Evolutionary conservation across 1,284 basidiomycete species (phyloP).

Genomic region (Puccinia horiana): DNA sequence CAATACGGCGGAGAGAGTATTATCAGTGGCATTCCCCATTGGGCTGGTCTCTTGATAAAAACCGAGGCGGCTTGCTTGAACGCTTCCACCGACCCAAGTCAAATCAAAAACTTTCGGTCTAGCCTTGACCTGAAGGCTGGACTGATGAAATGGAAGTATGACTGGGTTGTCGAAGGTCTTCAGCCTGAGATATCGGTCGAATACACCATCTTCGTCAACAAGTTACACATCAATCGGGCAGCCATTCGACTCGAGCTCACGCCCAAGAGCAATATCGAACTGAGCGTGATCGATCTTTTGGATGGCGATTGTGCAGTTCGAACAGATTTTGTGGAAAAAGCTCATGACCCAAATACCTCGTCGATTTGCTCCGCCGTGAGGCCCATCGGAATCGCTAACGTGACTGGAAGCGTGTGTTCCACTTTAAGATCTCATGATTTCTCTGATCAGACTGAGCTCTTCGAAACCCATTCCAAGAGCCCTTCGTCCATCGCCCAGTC

Average conservation of each 20-base stretch:
- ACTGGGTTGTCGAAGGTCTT: conserved; percentile 50
- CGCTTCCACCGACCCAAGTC: conserved; percentile 40
- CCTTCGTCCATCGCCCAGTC: conserved; percentile 40
- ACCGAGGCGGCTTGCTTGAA: conserved; percentile 52
- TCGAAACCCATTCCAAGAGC: conserved; percentile 1
- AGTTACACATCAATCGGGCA: conserved; percentile 52
- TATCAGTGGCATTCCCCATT: conserved; percentile 54
- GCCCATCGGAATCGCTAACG: conserved; percentile 53
- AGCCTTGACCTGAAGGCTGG: conserved; percentile 53
- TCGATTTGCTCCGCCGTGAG: conserved; percentile 53
- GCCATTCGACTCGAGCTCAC: conserved; percentile 52
- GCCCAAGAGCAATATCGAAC: conserved; percentile 40
- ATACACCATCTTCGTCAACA: conserved; percentile 54
- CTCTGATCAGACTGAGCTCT: conserved; percentile 31
- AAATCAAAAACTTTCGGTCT: conserved; percentile 54
- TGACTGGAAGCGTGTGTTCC: conserved; percentile 50
- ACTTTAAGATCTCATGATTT: conserved; percentile 40
- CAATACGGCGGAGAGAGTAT: conserved; percentile 54
- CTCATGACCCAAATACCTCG: conserved; percentile 41
- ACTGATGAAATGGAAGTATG: conserved; percentile 52
- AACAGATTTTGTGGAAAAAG: conserved; percentile 52
- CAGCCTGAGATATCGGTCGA: conserved; percentile 46
- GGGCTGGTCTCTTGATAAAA: conserved; percentile 53
- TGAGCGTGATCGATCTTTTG: conserved; percentile 54
- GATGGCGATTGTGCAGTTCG: conserved; percentile 54